A percentile compares a stretch with the other conserved stretches of the same genome.
phyloP scores from a whole-genome alignment of 2,329 filamentous ascomycete species.

The Neurospora sp. region DNA sequence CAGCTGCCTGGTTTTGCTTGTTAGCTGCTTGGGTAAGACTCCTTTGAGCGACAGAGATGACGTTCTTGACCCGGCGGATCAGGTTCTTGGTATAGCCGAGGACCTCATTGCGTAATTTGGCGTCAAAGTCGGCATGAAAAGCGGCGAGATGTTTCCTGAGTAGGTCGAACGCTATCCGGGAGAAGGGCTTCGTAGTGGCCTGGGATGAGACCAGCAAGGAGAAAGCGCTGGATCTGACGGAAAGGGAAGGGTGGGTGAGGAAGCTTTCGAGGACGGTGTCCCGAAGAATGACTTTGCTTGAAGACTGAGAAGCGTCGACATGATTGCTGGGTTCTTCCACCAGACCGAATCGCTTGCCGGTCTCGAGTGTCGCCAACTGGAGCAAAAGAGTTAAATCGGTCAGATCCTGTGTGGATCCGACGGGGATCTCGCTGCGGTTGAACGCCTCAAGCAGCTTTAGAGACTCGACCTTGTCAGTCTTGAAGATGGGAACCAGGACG shows the following conservation, averaged over 20 bases:
- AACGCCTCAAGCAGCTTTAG: slow-evolving; percentile 46
- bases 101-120: slow-evolving; percentile 76
- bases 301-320: slow-evolving; percentile 5
- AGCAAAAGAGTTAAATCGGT: slow-evolving; percentile 24
- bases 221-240: slow-evolving; percentile 69
- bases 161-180: slow-evolving; percentile 47
- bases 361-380: slow-evolving; percentile 57
- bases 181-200: slow-evolving; percentile 65
- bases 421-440: slow-evolving; percentile 34
- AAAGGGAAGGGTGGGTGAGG: slow-evolving; percentile 45
- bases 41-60: slow-evolving; percentile 46
- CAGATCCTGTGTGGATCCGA: slow-evolving; percentile 5
- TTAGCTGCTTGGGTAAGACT: slow-evolving; percentile 27
- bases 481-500: slow-evolving; percentile 54
- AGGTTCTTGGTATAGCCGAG: slow-evolving; percentile 66
- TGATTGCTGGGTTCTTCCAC: slow-evolving; percentile 54
- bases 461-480: slow-evolving; percentile 42
- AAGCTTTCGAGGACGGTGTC: slow-evolving; percentile 40
- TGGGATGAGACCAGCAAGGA: slow-evolving; percentile 71
- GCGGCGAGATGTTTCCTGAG: slow-evolving; percentile 57
- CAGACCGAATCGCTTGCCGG: slow-evolving; percentile 60
- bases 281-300: slow-evolving; percentile 25
- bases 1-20: slow-evolving; percentile 2
- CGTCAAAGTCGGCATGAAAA: slow-evolving; percentile 75
- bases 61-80: slow-evolving; percentile 63